These are phyloP conservation scores for Diutina catenulata DNA, from an alignment of 1,139 yeast genomes.

Conservation along the genomic window DNA sequence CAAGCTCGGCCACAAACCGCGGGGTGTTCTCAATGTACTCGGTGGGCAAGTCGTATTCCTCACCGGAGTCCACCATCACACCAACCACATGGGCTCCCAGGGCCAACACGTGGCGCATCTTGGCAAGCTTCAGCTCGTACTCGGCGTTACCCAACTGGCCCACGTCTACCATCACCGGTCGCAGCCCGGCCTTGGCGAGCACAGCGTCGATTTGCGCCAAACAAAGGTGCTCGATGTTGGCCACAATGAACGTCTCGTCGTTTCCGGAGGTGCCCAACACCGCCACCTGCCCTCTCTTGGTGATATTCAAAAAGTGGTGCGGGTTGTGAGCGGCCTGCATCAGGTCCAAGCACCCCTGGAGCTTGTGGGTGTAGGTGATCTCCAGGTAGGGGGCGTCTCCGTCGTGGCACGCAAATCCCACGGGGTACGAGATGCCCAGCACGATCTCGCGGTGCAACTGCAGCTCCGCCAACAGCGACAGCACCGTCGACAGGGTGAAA, in stretches of 20 bases:
- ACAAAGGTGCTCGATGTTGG: constrained; percentile 10
- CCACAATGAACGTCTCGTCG: constrained; percentile 29
- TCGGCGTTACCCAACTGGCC: background rate
- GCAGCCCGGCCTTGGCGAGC: background rate
- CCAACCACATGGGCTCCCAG: background rate
- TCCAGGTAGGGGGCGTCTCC: constrained; percentile 10
- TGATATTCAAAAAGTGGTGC: constrained; percentile 32
- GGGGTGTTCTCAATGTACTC: constrained; percentile 2
- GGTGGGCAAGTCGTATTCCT: constrained; percentile 3
- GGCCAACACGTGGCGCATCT: background rate
- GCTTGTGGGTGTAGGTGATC: constrained; percentile 5
- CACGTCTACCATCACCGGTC: constrained; percentile 1
- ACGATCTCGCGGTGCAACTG: constrained; percentile 35
- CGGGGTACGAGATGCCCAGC: constrained; percentile 33
- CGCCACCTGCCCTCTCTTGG: constrained; percentile 32
- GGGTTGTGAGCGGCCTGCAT: constrained; percentile 26
- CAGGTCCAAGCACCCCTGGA: constrained; percentile 18
- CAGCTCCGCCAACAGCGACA: constrained; percentile 26
- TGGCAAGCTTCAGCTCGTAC: background rate
- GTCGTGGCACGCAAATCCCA: constrained; percentile 26
- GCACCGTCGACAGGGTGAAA: constrained; percentile 26
- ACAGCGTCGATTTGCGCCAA: background rate
- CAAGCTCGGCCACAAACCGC: too few species aligned
- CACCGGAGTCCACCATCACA: background rate
- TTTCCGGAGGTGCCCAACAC: constrained; percentile 36